These are phyloP conservation scores for Paramecium bursaria DNA, from an alignment of 73 alveolate species.

Conservation along the genomic window DNA sequence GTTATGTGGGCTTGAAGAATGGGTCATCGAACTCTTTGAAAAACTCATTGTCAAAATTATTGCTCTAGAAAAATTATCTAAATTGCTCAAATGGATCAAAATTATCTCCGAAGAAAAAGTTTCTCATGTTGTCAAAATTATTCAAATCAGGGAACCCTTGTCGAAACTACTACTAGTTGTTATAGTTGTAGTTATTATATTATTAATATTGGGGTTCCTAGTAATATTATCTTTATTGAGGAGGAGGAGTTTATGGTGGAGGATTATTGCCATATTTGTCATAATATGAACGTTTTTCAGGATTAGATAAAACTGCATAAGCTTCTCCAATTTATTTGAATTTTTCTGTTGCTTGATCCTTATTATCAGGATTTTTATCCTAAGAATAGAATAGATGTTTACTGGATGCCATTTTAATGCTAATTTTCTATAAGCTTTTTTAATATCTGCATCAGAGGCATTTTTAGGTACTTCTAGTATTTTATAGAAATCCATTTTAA, in stretches of 20 bases:
- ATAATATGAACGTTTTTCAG: constrained; percentile 88
- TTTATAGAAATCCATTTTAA: constrained; percentile 85
- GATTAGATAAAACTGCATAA: constrained; percentile 91
- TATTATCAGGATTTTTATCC: constrained; percentile 93
- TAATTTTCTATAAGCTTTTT: constrained; percentile 92
- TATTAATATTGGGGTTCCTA: no score
- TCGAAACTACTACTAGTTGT: no score
- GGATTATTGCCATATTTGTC: constrained; percentile 94
- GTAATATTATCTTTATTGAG: no score
- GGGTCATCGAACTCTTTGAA: constrained; percentile 46
- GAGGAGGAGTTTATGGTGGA: no score
- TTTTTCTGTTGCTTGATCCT: constrained; percentile 88
- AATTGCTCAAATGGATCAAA: constrained; percentile 59
- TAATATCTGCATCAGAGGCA: constrained; percentile 86
- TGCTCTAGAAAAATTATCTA: constrained; percentile 14
- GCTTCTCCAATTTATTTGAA: constrained; percentile 98
- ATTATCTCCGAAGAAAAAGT: constrained; percentile 51
- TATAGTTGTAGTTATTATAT: no score
- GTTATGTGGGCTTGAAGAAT: constrained; percentile 17
- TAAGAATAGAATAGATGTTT: constrained; percentile 30
- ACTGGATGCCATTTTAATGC: constrained; percentile 97
- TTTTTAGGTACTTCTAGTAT: constrained; percentile 86
- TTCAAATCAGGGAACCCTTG: constrained; percentile 55
- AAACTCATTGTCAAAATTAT: constrained; percentile 17
- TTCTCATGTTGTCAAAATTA: no score